phyloP scores from a whole-genome alignment of 768 basidiomycete species.

The Clitopilus hobsonii region DNA sequence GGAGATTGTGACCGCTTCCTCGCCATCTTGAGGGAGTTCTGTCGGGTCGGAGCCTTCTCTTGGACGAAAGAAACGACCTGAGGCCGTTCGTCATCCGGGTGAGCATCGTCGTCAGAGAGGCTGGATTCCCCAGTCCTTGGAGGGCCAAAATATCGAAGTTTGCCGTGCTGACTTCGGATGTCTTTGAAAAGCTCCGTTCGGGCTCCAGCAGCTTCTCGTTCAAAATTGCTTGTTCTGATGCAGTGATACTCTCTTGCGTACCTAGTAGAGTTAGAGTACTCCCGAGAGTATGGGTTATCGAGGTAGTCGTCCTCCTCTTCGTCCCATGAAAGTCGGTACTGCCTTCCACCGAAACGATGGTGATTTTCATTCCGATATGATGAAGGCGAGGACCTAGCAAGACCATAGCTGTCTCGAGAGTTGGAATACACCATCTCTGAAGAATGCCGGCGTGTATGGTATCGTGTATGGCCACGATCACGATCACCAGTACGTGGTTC shows the following conservation, averaged over 20 bases:
- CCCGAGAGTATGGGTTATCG: conserved; percentile 4
- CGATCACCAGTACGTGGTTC: neutral
- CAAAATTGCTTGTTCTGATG: neutral
- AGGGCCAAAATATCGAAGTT: neutral
- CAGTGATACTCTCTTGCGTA: conserved; percentile 1
- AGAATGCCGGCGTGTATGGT: conserved; percentile 4
- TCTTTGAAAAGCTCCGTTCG: neutral
- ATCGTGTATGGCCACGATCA: neutral
- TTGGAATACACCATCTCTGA: conserved; percentile 3
- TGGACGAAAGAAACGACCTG: conserved; percentile 9
- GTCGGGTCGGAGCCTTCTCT: conserved; percentile 16
- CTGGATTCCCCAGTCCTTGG: neutral
- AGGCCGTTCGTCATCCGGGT: conserved; percentile 12
- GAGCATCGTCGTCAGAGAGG: conserved; percentile 1
- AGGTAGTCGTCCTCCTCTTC: conserved; percentile 16
- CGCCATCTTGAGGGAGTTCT: conserved; percentile 6
- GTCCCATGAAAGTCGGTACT: conserved; percentile 7
- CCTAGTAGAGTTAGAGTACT: neutral
- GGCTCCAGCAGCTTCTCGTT: neutral
- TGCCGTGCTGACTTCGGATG: neutral
- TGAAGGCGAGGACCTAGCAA: conserved; percentile 9
- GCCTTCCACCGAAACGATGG: conserved; percentile 16
- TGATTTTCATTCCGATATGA: conserved; percentile 12
- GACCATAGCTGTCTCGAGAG: conserved; percentile 4
- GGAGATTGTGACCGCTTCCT: too few relatives aligned